Conservation (phyloP, 768 basidiomycete species). For the Tulasnella sp. region DNA sequence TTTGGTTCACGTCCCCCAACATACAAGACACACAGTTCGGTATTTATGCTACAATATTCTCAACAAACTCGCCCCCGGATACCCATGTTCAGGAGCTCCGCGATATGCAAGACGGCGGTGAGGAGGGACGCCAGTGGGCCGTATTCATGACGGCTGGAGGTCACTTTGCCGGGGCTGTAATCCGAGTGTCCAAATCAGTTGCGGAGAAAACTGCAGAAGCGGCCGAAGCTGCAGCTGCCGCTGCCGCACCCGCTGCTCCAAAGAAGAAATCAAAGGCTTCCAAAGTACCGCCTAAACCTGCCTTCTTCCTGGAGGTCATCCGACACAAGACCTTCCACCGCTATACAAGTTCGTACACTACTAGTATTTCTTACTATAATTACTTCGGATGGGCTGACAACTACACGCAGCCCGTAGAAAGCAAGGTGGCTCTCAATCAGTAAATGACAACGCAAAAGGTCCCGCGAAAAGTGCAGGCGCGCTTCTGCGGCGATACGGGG, state of each 20-base stretch:
- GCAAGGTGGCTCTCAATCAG: slow-evolving; percentile 91
- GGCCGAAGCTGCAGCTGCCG: slow-evolving; percentile 35
- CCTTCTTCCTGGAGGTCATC: slow-evolving; percentile 56
- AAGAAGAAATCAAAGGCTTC: slow-evolving; percentile 54
- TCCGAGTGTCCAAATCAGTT: slow-evolving; percentile 47
- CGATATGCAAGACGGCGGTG: slow-evolving; percentile 55
- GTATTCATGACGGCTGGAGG: slow-evolving; percentile 97
- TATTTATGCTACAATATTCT: slow-evolving; percentile 74
- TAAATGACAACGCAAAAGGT: slow-evolving; percentile 91
- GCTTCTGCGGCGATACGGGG: slow-evolving; percentile 87
- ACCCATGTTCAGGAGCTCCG: slow-evolving; percentile 59
- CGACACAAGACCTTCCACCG: slow-evolving; percentile 96
- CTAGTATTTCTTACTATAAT: not conserved
- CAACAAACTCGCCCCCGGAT: slow-evolving; percentile 43
- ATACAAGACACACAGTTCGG: slow-evolving; percentile 77
- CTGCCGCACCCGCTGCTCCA: slow-evolving; percentile 36
- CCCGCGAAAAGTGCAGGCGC: slow-evolving; percentile 94
- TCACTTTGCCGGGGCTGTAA: slow-evolving; percentile 93
- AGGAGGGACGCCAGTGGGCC: slow-evolving; percentile 75
- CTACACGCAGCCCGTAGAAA: slow-evolving; percentile 75
- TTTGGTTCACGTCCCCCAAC: slow-evolving; percentile 88
- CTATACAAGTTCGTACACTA: slow-evolving; percentile 77
- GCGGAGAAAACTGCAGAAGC: slow-evolving; percentile 50
- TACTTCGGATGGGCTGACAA: not conserved
- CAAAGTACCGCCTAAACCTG: slow-evolving; percentile 58